Evolutionary conservation across 768 basidiomycete species (phyloP), one percentile per base, ranked within the genome.

Genomic region (Boletus vermiculosoides): DNA sequence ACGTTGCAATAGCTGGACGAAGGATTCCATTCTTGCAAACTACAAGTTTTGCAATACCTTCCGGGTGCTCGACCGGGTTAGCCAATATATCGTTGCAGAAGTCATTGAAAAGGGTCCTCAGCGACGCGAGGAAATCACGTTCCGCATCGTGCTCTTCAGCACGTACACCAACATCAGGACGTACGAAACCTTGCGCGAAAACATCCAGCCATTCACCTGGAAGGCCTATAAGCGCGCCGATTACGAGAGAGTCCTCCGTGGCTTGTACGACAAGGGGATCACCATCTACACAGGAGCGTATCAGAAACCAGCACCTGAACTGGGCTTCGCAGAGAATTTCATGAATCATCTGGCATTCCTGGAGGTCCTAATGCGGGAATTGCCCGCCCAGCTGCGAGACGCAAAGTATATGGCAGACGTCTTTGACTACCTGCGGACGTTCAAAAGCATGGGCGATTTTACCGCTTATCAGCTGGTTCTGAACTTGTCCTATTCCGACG

Each of bases 361-460:
- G 18, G 80, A 87, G 64, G 68, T 74, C 33, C 64, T 86, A 31
- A 86, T 90, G 87, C 78, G 78, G 30, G 76, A 83, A 40, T 66
- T 92, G 18, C 80, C 83, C 2, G 62, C 63, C 2, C 74, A 78
- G 59, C 74, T 91, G 20, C 64, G 72, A 42, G 63, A 70, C 13
- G 80, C 85, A n/a, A 64, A 76, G 47, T 81, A 83, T 57, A 63
- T 89, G 62, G 81, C 77, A 22, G 86, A 92, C 59, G 77, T 88
- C 23, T 90, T 80, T 63, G 83, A 85, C 46, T 79, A 76, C 55
- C 62, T 90, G 25, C 71, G 75, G 25, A 75, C 79, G 3, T 90
- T 82, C 63, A 88, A 83, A 0, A 80, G 87, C 61, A 83, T 91
- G 81, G 90, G 85, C n/a, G 79, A 80, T 31, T 92, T 92, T 69